A percentile compares a stretch with the other conserved stretches of the same genome.
Conservation (phyloP, 192 early-diverging fungal species). For the Coemansia sp. region DNA sequence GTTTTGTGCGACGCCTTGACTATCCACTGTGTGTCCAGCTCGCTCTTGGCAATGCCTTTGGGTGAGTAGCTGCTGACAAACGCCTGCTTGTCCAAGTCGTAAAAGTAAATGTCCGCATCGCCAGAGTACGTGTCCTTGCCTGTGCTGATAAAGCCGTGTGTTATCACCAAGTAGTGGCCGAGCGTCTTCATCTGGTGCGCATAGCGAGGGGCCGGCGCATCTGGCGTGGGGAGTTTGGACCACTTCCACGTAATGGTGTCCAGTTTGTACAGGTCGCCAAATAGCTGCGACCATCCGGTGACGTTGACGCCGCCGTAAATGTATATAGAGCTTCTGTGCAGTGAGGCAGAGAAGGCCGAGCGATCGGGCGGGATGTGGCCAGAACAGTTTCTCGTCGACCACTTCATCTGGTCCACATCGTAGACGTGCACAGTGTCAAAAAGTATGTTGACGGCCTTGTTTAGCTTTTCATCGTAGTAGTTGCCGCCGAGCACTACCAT, state of each 20-base stretch:
- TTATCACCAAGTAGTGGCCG: constrained; percentile 36
- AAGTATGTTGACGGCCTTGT: constrained; percentile 13
- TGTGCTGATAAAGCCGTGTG: constrained; percentile 23
- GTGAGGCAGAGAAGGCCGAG: constrained; percentile 21
- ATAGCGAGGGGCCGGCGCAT: constrained; percentile 29
- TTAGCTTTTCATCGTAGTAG: not conserved
- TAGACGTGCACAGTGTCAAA: constrained; percentile 28
- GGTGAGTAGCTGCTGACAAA: constrained; percentile 41
- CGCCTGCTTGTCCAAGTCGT: constrained; percentile 21
- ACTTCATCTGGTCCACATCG: constrained; percentile 31
- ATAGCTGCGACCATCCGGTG: constrained; percentile 15
- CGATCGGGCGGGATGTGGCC: constrained; percentile 31
- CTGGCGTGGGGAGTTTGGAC: constrained; percentile 27
- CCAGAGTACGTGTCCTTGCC: constrained; percentile 5
- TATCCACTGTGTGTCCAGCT: constrained; percentile 39
- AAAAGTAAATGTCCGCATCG: constrained; percentile 40
- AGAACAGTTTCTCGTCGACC: constrained; percentile 19
- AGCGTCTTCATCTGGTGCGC: constrained; percentile 49
- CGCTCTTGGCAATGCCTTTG: constrained; percentile 9
- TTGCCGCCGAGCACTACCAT: constrained; percentile 46
- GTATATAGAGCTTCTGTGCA: constrained; percentile 20
- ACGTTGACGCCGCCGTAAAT: constrained; percentile 42
- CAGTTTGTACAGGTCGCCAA: constrained; percentile 35
- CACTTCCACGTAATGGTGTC: constrained; percentile 33
- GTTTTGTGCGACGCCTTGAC: constrained; percentile 11